These are phyloP conservation scores for Elymus sibiricus DNA, from an alignment of 176 grass and related monocot species.

Conservation along the genomic window DNA sequence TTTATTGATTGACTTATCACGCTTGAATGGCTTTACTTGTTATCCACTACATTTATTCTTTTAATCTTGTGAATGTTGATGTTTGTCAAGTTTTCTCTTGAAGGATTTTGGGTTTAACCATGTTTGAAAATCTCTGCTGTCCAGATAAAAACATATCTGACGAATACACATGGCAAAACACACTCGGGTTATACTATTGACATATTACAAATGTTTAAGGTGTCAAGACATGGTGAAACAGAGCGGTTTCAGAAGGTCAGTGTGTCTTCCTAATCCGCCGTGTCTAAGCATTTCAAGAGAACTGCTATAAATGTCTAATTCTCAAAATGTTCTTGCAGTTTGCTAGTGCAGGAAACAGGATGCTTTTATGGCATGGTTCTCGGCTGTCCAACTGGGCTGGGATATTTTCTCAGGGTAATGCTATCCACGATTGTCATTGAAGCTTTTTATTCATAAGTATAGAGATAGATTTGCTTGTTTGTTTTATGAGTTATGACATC, in stretches of 20 bases:
- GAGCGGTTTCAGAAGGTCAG: slow-evolving; percentile 73
- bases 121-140: slow-evolving; percentile 5
- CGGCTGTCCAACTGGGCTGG: slow-evolving; percentile 91
- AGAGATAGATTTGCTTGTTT: slow-evolving; percentile 16
- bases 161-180: slow-evolving; percentile 83
- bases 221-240: slow-evolving; percentile 69
- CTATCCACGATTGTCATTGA: neutral
- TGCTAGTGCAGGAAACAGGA: slow-evolving; percentile 67
- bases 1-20: neutral
- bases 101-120: neutral
- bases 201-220: slow-evolving; percentile 85
- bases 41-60: slow-evolving; percentile 6
- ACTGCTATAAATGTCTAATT: slow-evolving; percentile 8
- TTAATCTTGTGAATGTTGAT: slow-evolving; percentile 1
- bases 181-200: slow-evolving; percentile 76
- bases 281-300: slow-evolving; percentile 16
- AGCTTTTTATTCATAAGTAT: neutral
- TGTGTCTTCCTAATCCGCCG: slow-evolving; percentile 1
- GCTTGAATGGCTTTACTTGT: neutral
- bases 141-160: slow-evolving; percentile 85
- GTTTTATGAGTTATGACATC: slow-evolving; percentile 1
- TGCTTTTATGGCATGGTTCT: slow-evolving; percentile 99
- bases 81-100: slow-evolving; percentile 1
- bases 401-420: slow-evolving; percentile 88
- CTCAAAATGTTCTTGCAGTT: slow-evolving; percentile 47